These are phyloP conservation scores for Rhododendron vialii DNA, from an alignment of 148 eudicot genomes.

Conservation along the genomic window DNA sequence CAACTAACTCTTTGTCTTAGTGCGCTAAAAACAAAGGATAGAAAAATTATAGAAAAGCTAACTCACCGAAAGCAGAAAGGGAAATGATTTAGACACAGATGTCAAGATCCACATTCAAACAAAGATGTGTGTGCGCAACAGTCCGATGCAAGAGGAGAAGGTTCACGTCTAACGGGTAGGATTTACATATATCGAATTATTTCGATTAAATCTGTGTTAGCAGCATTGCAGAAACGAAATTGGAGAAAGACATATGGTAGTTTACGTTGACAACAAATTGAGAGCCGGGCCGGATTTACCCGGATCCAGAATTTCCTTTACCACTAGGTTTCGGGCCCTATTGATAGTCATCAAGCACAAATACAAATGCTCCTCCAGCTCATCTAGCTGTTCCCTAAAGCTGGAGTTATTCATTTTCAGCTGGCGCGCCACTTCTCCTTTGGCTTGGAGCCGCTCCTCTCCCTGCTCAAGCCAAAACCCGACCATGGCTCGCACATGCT, in stretches of 20 bases:
- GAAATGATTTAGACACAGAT: neutral
- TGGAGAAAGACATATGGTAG: neutral
- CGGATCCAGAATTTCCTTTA: slow-evolving; percentile 51
- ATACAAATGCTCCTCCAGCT: slow-evolving; percentile 91
- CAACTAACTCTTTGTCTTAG: neutral
- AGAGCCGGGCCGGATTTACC: neutral
- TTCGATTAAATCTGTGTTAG: neutral
- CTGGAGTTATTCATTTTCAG: slow-evolving; percentile 47
- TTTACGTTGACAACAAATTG: neutral
- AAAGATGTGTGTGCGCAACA: neutral
- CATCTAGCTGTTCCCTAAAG: slow-evolving; percentile 71
- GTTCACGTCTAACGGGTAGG: neutral
- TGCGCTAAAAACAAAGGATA: no score
- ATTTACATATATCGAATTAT: neutral
- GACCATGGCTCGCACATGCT: slow-evolving; percentile 48
- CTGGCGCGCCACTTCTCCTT: slow-evolving; percentile 58
- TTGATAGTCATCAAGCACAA: slow-evolving; percentile 88
- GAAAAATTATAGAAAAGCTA: no score
- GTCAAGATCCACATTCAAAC: neutral
- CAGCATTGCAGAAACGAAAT: neutral
- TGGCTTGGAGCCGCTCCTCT: slow-evolving; percentile 42
- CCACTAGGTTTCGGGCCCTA: slow-evolving; percentile 73
- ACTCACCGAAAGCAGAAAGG: no score
- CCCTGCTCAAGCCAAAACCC: slow-evolving; percentile 52
- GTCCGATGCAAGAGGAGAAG: neutral